Evolutionary conservation across 495 filamentous ascomycete species (phyloP), one percentile per base, ranked within the genome.

Genomic region (Endocarpon pusillum): DNA sequence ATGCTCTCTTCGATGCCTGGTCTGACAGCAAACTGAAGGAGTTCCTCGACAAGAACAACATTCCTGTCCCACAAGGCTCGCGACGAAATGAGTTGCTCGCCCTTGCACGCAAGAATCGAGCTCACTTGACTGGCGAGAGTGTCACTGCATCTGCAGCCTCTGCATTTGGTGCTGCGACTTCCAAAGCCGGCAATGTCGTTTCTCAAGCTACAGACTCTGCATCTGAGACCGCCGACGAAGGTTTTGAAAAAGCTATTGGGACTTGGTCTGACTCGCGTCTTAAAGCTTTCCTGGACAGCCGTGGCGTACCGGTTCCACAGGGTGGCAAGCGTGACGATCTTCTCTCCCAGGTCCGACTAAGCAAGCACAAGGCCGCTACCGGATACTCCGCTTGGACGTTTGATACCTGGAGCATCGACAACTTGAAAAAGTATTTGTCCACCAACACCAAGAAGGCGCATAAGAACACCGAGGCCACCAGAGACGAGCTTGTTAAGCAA

Each of bases 1-100:
- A 94, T 42, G 72, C 77, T 40, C 55, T 94, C 30, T 78, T 97
- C 53, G 75, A 92, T 41, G 71, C 79, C 19, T 97, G 89, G 89
- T 72, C 73, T 39, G 89, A 97, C 52, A 71, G 62, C 35, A 57
- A 75, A 49, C 60, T 86, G 55, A 86, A 86, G 62, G 71, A 71
- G 32, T 84, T 77, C 66, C 60, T 69, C 4, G 80, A 85, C 52
- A 74, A 79, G 55, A 73, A 85, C 41, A 62, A 60, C n/a, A 64
- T 80, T 46, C 68, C 67, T 58, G 78, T 94, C 19, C 87, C 87
- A 4, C 89, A 96, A 53, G 87, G 89, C 19, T 86, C 78, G 42
- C 84, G 64, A 61, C 63, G 73, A 37, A 94, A 94, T 54, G 87
- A 96, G 49, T 70, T 96, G 12, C 57, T 89, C 30, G 84, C 89